Evolutionary conservation across 352 stramenopile species (phyloP).

Genomic region (Pythium pectinolyticum): DNA sequence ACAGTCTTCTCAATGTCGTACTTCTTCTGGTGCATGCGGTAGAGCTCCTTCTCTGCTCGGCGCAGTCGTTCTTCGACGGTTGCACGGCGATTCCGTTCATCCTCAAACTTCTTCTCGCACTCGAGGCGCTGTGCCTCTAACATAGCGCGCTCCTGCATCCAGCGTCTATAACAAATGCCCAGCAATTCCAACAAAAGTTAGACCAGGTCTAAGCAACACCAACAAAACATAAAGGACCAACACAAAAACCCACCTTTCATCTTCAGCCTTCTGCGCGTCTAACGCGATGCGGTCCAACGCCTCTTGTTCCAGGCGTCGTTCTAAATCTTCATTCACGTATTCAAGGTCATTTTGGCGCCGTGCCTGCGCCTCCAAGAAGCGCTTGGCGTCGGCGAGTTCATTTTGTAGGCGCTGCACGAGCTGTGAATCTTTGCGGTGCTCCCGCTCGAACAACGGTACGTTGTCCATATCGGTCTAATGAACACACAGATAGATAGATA

Average conservation of each 20-base stretch:
- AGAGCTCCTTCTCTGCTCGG: slow-evolving; percentile 83
- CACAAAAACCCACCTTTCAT: slow-evolving; percentile 59
- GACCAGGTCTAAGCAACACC: too few relatives aligned
- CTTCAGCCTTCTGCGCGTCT: slow-evolving; percentile 77
- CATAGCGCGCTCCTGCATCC: slow-evolving; percentile 57
- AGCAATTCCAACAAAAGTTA: background rate
- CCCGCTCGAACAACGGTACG: slow-evolving; percentile 83
- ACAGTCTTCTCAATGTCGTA: slow-evolving; percentile 87
- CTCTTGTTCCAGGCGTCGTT: slow-evolving; percentile 76
- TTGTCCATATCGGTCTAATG: slow-evolving; percentile 75
- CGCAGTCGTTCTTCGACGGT: slow-evolving; percentile 80
- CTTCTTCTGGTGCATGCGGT: slow-evolving; percentile 90
- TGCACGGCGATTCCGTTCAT: slow-evolving; percentile 65
- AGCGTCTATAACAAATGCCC: slow-evolving; percentile 41
- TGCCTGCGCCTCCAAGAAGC: slow-evolving; percentile 79
- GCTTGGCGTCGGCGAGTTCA: slow-evolving; percentile 82
- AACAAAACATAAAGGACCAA: background rate
- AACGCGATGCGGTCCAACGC: slow-evolving; percentile 81
- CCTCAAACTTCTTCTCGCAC: slow-evolving; percentile 79
- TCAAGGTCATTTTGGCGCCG: slow-evolving; percentile 83
- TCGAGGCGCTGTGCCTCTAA: slow-evolving; percentile 61
- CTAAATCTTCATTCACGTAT: slow-evolving; percentile 86
- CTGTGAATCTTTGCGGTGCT: slow-evolving; percentile 85
- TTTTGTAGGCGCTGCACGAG: slow-evolving; percentile 83
- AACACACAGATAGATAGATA: background rate